Conservation (phyloP, 164 flowering plant genomes). For the Vitis rotundifolia region DNA sequence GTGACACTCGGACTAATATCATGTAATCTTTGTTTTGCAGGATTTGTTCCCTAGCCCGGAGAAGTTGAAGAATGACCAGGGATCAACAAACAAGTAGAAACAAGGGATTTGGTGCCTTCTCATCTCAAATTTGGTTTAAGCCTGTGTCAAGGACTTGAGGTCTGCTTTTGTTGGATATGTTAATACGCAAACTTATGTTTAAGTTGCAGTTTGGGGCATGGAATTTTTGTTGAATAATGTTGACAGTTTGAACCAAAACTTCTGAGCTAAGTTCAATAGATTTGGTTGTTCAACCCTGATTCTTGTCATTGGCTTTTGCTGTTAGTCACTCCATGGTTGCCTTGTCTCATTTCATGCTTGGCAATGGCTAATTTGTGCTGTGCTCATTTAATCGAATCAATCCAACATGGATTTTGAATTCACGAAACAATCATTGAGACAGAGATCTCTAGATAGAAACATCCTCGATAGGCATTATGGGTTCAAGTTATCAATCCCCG, state of each 20-base stretch:
- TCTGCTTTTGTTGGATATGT: neutral
- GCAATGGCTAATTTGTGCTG: too few species aligned
- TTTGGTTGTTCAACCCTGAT: too few species aligned
- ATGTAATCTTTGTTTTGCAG: conserved; percentile 1
- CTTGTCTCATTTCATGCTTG: too few species aligned
- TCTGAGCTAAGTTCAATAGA: neutral
- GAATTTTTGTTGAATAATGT: conserved; percentile 9
- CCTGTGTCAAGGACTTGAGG: neutral
- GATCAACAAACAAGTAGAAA: conserved; percentile 6
- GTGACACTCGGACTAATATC: neutral
- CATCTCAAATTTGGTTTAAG: neutral
- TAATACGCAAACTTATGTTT: neutral
- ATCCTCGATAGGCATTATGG: too few species aligned
- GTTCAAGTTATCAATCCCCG: too few species aligned
- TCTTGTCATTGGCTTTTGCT: too few species aligned
- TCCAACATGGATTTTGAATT: too few species aligned
- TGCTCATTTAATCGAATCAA: too few species aligned
- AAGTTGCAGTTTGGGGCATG: conserved; percentile 2
- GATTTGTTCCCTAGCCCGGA: conserved; percentile 11
- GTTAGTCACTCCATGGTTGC: too few species aligned
- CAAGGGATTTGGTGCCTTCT: neutral
- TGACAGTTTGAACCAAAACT: neutral
- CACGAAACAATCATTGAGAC: too few species aligned
- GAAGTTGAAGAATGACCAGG: conserved; percentile 9
- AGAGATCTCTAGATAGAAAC: too few species aligned